Evolutionary conservation across 2,329 filamentous ascomycete genomes (phyloP).

Genomic region (Bipolaris sorokiniana): DNA sequence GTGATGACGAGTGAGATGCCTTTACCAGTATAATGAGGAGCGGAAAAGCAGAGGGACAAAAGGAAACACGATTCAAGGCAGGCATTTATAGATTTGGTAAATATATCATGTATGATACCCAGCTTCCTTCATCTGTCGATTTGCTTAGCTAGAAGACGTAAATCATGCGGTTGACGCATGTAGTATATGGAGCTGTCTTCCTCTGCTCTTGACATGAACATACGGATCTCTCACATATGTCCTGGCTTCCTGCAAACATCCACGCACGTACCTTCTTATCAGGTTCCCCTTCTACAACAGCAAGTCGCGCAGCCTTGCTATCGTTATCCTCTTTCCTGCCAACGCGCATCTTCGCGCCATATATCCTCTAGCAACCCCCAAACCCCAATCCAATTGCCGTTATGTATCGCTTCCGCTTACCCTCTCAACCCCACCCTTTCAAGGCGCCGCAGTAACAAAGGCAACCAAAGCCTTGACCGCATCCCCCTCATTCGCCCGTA

Average conservation of each 20-base stretch:
- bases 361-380: not conserved
- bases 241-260: too few species aligned
- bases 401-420: not conserved
- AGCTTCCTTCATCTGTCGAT: not conserved
- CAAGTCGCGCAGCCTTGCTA: not conserved
- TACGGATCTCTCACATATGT: not conserved
- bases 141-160: not conserved
- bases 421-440: not conserved
- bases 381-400: not conserved
- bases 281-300: too few species aligned
- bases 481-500: conserved; percentile 74
- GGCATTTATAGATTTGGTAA: not conserved
- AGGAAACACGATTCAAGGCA: not conserved
- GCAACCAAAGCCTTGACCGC: conserved; percentile 70
- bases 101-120: not conserved
- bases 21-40: not conserved
- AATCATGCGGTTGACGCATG: not conserved
- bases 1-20: conserved; percentile 20
- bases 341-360: not conserved
- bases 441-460: conserved; percentile 53
- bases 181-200: too few species aligned
- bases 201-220: not conserved
- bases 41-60: too few species aligned
- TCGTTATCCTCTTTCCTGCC: not conserved
- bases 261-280: too few species aligned